phyloP scores from a whole-genome alignment of 768 basidiomycete species.

The Pleurotus eryngii region DNA sequence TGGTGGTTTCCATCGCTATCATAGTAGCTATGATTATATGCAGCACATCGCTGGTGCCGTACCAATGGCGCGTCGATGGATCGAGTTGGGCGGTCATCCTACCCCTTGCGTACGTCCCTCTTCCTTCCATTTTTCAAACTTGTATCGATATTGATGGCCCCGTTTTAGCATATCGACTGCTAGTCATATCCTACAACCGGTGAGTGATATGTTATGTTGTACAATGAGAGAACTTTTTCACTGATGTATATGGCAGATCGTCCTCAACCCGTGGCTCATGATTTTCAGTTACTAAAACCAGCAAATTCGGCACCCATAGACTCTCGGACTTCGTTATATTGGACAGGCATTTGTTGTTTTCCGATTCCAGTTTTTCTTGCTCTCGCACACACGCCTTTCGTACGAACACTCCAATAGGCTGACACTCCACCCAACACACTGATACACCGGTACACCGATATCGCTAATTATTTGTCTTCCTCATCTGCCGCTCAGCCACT shows the following conservation, averaged over 20 bases:
- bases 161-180: slow-evolving; percentile 53
- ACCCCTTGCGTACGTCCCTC: slow-evolving; percentile 51
- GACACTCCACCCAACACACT: no score
- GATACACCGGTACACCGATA: no score
- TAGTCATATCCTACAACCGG: slow-evolving; percentile 71
- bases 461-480: no score
- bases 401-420: no score
- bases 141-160: slow-evolving; percentile 38
- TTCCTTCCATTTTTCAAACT: no score
- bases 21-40: slow-evolving; percentile 56
- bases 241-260: slow-evolving; percentile 28
- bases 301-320: no score
- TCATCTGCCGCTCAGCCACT: no score
- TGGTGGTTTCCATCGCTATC: slow-evolving; percentile 50
- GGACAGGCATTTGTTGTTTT: no score
- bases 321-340: no score
- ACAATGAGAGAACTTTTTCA: slow-evolving; percentile 5
- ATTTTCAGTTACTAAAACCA: slow-evolving; percentile 60
- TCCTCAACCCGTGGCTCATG: slow-evolving; percentile 50
- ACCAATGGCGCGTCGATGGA: slow-evolving; percentile 56
- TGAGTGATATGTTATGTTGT: slow-evolving; percentile 36
- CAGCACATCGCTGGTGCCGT: slow-evolving; percentile 43
- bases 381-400: no score
- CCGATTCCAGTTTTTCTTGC: no score
- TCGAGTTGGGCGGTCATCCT: slow-evolving; percentile 71